Evolutionary conservation across 306 rosid species (phyloP), one percentile per base, ranked within the genome.

Genomic region (Dryas octopetala): DNA sequence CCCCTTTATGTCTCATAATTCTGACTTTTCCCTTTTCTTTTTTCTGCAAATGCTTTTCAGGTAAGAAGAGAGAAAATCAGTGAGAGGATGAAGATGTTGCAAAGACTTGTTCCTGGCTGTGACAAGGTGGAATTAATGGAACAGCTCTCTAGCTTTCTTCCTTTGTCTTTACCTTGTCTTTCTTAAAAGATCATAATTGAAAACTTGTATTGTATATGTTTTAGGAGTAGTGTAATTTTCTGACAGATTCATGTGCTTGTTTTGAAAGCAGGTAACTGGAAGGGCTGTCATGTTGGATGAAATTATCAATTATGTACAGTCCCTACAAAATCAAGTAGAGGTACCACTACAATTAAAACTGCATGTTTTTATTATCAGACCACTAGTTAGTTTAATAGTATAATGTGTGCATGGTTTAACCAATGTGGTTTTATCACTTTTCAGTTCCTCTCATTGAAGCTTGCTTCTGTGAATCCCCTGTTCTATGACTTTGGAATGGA

Each of bases 251-350:
- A 66, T 84, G 81, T 87, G 91, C 80, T 83, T 80, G 76, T 73
- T 78, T 81, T 48, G 0, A 72, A 16, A 60, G 75, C 74, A 95
- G 99, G 92, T 92, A 59, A 88, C 96, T 46, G 99, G 97, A 44
- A 95, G 93, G 89, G 98, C 99, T 86, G 90, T 90, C 73, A 85
- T 95, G 96, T 87, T 95, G 92, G 99, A 95, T 57, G 97, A 95
- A 80, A 92, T 95, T 78, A 95, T 95, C 91, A 95, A 95, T 84
- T 95, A 95, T 92, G 97, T 95, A 79, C 97, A 92, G 90, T 92
- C 99, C 87, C 85, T 95, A 77, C 97, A 95, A 68, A 88, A 88
- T 85, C 99, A 90, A 95, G 98, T 95, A 9, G 99, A 95, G 99
- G 99, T 95, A 88, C 68, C 46, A 23, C 48, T 46, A 19, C 41